phyloP scores from a whole-genome alignment of 2,329 filamentous ascomycete genomes.

The Claviceps humidiphila region DNA sequence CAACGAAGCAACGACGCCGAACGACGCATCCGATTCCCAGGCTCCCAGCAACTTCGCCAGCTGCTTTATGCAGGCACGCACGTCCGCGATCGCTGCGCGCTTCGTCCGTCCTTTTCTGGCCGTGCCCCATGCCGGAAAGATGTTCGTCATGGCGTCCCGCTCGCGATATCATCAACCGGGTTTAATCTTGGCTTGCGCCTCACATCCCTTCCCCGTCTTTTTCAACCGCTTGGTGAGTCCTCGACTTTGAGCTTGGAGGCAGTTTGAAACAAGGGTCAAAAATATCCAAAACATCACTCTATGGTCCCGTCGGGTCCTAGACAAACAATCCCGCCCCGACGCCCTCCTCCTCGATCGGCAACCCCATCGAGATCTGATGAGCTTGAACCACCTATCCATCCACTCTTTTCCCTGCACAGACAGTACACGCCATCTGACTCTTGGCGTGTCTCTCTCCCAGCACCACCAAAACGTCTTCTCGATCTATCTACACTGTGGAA shows the following conservation, averaged over 20 bases:
- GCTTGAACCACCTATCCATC: constrained; percentile 12
- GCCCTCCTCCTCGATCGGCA: constrained; percentile 10
- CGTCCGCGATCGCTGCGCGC: constrained; percentile 1
- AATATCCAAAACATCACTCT: constrained; percentile 14
- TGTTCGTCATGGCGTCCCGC: background rate
- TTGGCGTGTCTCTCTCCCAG: constrained; percentile 18
- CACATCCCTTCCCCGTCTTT: constrained; percentile 6
- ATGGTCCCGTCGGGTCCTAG: constrained; percentile 12
- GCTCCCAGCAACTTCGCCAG: constrained; percentile 1
- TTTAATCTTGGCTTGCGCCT: background rate
- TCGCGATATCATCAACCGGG: background rate
- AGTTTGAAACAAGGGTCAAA: constrained; percentile 9
- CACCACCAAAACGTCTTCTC: constrained; percentile 14
- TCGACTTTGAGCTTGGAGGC: constrained; percentile 7
- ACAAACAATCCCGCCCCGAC: constrained; percentile 9
- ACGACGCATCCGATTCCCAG: background rate
- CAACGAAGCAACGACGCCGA: background rate
- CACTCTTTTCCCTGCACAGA: constrained; percentile 21
- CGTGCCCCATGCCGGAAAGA: background rate
- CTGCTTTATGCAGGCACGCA: constrained; percentile 1
- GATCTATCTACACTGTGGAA: constrained; percentile 20
- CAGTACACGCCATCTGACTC: constrained; percentile 21
- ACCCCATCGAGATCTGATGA: constrained; percentile 15
- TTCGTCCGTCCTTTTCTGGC: constrained; percentile 2
- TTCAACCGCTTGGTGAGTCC: constrained; percentile 1